A percentile compares a stretch with the other conserved stretches of the same genome.
phyloP scores from a whole-genome alignment of 306 rosid genomes.

The Vachellia pachyceras region DNA sequence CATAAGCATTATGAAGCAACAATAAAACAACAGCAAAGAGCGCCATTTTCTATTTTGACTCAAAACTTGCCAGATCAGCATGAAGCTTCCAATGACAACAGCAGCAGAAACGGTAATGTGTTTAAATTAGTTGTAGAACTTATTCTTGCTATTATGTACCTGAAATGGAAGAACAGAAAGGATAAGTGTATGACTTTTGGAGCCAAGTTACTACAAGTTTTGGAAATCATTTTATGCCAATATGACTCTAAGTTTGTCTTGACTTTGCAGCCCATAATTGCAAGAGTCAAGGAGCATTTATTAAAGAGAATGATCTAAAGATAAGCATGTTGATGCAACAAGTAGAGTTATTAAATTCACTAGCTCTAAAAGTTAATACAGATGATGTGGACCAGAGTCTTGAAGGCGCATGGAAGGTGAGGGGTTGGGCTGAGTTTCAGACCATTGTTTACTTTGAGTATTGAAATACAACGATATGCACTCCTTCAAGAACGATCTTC shows the following conservation, averaged over 20 bases:
- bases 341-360: slow-evolving; percentile 79
- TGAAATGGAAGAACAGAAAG: slow-evolving; percentile 33
- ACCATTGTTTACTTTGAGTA: slow-evolving; percentile 25
- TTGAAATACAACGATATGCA: slow-evolving; percentile 4
- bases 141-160: slow-evolving; percentile 36
- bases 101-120: slow-evolving; percentile 54
- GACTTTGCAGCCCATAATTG: slow-evolving; percentile 51
- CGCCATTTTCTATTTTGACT: slow-evolving; percentile 69
- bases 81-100: slow-evolving; percentile 47
- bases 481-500: slow-evolving; percentile 18
- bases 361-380: slow-evolving; percentile 69
- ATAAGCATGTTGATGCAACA: slow-evolving; percentile 71
- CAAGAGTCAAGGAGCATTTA: slow-evolving; percentile 63
- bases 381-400: slow-evolving; percentile 83
- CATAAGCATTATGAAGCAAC: slow-evolving; percentile 51
- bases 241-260: slow-evolving; percentile 35
- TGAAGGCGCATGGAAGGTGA: slow-evolving; percentile 91
- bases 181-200: background rate
- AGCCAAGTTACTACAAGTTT: slow-evolving; percentile 6
- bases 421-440: slow-evolving; percentile 38
- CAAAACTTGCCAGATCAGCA: slow-evolving; percentile 58
- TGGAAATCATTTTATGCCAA: slow-evolving; percentile 38
- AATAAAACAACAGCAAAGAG: slow-evolving; percentile 60
- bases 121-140: slow-evolving; percentile 22
- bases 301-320: slow-evolving; percentile 76